Base-by-base conservation (phyloP, 139 green algal species). In the Zygnema circumcarinatum region DNA sequence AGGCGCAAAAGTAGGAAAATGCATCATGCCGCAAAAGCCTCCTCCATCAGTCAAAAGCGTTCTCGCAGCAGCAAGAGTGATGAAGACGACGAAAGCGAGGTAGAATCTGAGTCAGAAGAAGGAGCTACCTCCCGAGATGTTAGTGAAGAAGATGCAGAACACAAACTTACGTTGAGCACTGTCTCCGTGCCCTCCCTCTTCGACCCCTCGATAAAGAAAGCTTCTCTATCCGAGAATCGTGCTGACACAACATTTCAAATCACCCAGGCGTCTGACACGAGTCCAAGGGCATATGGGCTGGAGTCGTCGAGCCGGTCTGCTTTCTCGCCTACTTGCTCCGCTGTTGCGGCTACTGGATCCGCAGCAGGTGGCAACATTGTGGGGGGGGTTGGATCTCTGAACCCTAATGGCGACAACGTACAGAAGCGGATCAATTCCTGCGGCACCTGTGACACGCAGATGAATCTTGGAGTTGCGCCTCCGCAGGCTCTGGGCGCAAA, bases 31-130 rank as follows among this genome's bases (percentile, higher is more conserved):
- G 31, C 2, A 68, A 56, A 62, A 3, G 3, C 79, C 7, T 40
- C 52, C 3, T 62, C 31, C 20, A 2, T 81, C 52, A 83, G 79
- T 22, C 31, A 7, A 7, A 86, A 86, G 31, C 31, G 79, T 2
- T 86, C 67, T 22, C 80, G 35, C 74, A 52, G 67, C 54, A 74
- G 67, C 62, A 81, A 31, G 16, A 79, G 36, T 84, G 32, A 47
- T 68, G 47, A 62, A 62, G 79, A 86, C 21, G 79, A 86, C 21
- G 79, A 86, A 40, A 86, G 79, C 80, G 79, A 86, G 11, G 39
- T 86, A 22, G 79, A 86, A 75, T 73, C 79, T 32, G 79, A 86
- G 79, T 83, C 75, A 36, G 75, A 83, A 25, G 75, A 7, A 36
- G 29, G 32, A 68, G 7, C 75, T 74, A 56, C 75, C 20, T 68